Conservation (phyloP, 2,329 filamentous ascomycete species). For the Pseudonectria foliicola region DNA sequence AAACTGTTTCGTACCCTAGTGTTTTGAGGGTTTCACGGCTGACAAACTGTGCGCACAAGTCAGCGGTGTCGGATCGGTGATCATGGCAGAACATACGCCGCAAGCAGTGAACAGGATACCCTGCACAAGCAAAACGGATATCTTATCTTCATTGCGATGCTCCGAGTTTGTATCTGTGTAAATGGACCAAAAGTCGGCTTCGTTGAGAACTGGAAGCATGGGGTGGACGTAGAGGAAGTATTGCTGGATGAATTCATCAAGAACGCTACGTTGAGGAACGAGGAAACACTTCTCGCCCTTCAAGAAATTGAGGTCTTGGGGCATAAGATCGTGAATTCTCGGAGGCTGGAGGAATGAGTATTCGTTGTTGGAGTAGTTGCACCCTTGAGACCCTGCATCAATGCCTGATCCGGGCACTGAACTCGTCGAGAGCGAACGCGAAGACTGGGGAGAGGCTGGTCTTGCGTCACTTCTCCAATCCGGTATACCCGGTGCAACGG, state of each 20-base stretch:
- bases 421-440: too few species aligned
- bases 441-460: too few species aligned
- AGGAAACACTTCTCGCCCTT: slow-evolving; percentile 20
- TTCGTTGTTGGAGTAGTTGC: slow-evolving; percentile 9
- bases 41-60: slow-evolving; percentile 8
- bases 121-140: slow-evolving; percentile 17
- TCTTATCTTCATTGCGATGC: slow-evolving; percentile 2
- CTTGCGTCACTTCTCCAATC: too few species aligned
- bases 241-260: slow-evolving; percentile 22
- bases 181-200: slow-evolving; percentile 18
- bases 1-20: slow-evolving; percentile 15
- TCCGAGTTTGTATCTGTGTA: slow-evolving; percentile 12
- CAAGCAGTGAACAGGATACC: slow-evolving; percentile 17
- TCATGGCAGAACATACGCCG: slow-evolving; percentile 8
- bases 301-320: slow-evolving; percentile 19
- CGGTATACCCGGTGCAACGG: too few species aligned
- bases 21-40: slow-evolving; percentile 12
- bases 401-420: too few species aligned
- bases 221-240: slow-evolving; percentile 24
- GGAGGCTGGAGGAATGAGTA: slow-evolving; percentile 18
- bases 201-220: slow-evolving; percentile 20
- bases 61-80: not conserved
- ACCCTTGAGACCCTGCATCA: too few species aligned
- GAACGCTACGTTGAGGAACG: slow-evolving; percentile 13
- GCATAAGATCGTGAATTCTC: slow-evolving; percentile 12